These are phyloP conservation scores for Phyllachora maydis DNA, from an alignment of 2,329 filamentous ascomycete genomes.

Conservation along the genomic window DNA sequence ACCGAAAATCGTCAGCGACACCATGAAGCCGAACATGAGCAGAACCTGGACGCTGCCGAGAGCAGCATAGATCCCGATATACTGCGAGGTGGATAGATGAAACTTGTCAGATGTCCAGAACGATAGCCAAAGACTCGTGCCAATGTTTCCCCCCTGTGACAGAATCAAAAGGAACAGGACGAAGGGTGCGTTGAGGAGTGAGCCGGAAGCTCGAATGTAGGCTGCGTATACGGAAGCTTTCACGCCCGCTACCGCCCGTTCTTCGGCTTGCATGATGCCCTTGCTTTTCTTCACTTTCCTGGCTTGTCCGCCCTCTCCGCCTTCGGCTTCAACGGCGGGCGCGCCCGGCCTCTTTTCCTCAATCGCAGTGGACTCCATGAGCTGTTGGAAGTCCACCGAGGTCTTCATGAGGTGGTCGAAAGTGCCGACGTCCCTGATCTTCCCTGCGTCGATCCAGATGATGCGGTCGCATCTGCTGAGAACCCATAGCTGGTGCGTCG, in stretches of 20 bases:
- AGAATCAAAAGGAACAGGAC: slow-evolving; percentile 41
- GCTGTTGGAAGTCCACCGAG: slow-evolving; percentile 55
- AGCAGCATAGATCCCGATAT: slow-evolving; percentile 52
- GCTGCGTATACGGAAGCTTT: slow-evolving; percentile 61
- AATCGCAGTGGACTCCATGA: slow-evolving; percentile 72
- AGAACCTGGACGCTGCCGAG: slow-evolving; percentile 53
- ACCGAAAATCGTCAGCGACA: slow-evolving; percentile 56
- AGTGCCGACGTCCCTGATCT: slow-evolving; percentile 68
- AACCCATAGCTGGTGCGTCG: slow-evolving; percentile 90
- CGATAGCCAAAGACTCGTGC: slow-evolving; percentile 78
- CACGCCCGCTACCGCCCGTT: slow-evolving; percentile 55
- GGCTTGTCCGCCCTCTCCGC: slow-evolving; percentile 12
- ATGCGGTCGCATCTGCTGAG: slow-evolving; percentile 80
- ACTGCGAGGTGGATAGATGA: slow-evolving; percentile 40
- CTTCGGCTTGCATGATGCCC: slow-evolving; percentile 51
- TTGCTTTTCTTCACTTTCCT: slow-evolving; percentile 34
- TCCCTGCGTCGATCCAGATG: slow-evolving; percentile 78
- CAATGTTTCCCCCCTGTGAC: slow-evolving; percentile 68
- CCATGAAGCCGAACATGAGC: slow-evolving; percentile 63
- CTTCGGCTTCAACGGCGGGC: slow-evolving; percentile 14
- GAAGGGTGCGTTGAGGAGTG: slow-evolving; percentile 45
- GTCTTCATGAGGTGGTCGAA: slow-evolving; percentile 72
- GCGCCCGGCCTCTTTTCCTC: slow-evolving; percentile 40
- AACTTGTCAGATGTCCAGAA: slow-evolving; percentile 81
- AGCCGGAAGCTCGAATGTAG: slow-evolving; percentile 59